Conservation (phyloP, 2,329 filamentous ascomycete genomes). For the Ascochyta fabae region DNA sequence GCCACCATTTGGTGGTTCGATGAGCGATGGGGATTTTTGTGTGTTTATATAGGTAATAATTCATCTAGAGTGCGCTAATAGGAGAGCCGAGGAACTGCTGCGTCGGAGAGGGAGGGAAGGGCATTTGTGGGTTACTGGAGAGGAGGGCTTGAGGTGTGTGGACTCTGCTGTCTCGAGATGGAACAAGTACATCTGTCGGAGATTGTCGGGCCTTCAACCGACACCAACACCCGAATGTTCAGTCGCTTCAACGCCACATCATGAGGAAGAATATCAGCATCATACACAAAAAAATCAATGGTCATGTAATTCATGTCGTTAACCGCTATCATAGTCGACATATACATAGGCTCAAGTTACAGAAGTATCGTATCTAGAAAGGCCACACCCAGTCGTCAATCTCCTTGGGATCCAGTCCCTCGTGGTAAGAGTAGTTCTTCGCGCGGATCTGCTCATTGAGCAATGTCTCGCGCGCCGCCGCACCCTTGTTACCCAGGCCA, state of each 20-base stretch:
- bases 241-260: not conserved
- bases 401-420: slow-evolving; percentile 73
- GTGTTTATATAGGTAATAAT: no score
- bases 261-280: not conserved
- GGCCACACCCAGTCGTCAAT: slow-evolving; percentile 73
- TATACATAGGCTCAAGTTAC: not conserved
- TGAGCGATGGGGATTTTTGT: no score
- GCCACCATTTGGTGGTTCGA: no score
- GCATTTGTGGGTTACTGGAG: no score
- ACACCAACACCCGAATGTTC: not conserved
- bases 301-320: slow-evolving; percentile 1
- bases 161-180: no score
- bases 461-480: slow-evolving; percentile 67
- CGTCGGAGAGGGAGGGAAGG: no score
- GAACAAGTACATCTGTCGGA: not conserved
- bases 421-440: slow-evolving; percentile 67
- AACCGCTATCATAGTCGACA: not conserved
- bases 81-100: no score
- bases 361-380: slow-evolving; percentile 32
- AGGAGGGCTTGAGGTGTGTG: no score
- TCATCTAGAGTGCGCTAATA: no score
- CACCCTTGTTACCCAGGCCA: slow-evolving; percentile 67
- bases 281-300: not conserved
- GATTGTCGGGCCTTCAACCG: not conserved
- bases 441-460: slow-evolving; percentile 69